These are phyloP conservation scores for Obelidium mucronatum DNA, from an alignment of 192 early-diverging fungal genomes.

Conservation along the genomic window DNA sequence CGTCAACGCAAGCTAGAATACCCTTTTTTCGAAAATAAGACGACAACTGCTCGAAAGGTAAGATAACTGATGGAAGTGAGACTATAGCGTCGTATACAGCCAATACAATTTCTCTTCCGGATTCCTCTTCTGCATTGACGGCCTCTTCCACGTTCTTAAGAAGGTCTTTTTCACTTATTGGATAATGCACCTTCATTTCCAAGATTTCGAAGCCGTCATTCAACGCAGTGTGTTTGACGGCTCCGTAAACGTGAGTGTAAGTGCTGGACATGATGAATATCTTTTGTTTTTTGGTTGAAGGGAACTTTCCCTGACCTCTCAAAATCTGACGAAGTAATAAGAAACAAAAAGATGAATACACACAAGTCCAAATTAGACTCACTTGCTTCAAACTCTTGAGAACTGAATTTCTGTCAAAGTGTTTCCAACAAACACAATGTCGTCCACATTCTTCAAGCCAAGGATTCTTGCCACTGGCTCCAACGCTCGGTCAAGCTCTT, in stretches of 20 bases:
- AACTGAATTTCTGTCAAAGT: slow-evolving; percentile 64
- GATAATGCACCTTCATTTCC: neutral
- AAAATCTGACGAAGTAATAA: neutral
- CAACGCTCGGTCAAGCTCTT: slow-evolving; percentile 38
- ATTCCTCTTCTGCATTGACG: neutral
- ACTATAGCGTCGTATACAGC: neutral
- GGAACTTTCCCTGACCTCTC: neutral
- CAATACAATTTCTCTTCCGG: neutral
- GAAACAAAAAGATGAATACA: neutral
- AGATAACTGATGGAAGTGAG: slow-evolving; percentile 56
- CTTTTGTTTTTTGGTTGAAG: neutral
- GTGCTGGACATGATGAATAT: neutral
- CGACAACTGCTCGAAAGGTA: slow-evolving; percentile 51
- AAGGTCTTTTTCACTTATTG: neutral
- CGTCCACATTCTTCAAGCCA: slow-evolving; percentile 51
- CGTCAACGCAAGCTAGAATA: slow-evolving; percentile 65
- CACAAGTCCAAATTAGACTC: neutral
- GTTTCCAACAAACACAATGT: slow-evolving; percentile 67
- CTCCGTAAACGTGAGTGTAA: neutral
- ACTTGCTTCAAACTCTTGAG: slow-evolving; percentile 18
- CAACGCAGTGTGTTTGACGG: neutral
- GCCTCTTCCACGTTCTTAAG: neutral
- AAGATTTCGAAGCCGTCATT: neutral
- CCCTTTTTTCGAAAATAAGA: slow-evolving; percentile 51
- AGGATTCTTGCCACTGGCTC: slow-evolving; percentile 51